phyloP scores from a whole-genome alignment of 1,139 yeast genomes.

The Kluyveromyces marxianus region DNA sequence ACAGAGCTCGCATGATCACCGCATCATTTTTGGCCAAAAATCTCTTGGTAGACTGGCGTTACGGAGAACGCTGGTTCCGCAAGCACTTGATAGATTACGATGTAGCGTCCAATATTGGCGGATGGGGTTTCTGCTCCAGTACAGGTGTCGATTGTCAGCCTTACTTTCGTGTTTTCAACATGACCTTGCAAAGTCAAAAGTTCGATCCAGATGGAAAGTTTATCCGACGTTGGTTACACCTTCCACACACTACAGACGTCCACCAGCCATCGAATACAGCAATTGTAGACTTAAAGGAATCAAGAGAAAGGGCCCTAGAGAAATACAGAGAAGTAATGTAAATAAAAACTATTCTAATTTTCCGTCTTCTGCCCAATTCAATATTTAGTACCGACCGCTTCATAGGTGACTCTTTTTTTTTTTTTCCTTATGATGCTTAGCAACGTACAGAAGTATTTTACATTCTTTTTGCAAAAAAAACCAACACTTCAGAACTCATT shows the following conservation, averaged over 20 bases:
- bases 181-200: slow-evolving; percentile 42
- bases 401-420: too few species aligned
- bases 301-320: slow-evolving; percentile 15
- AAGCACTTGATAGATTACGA: slow-evolving; percentile 45
- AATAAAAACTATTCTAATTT: not conserved
- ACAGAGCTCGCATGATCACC: slow-evolving; percentile 47
- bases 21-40: slow-evolving; percentile 48
- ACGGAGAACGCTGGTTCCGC: slow-evolving; percentile 47
- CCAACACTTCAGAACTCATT: too few species aligned
- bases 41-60: slow-evolving; percentile 47
- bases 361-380: too few species aligned
- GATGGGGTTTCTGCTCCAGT: slow-evolving; percentile 50
- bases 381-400: too few species aligned
- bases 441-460: too few species aligned
- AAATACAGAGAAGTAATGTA: slow-evolving; percentile 14
- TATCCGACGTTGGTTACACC: slow-evolving; percentile 45
- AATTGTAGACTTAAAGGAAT: slow-evolving; percentile 13
- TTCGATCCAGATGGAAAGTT: slow-evolving; percentile 42
- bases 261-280: slow-evolving; percentile 13
- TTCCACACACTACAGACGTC: slow-evolving; percentile 34
- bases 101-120: slow-evolving; percentile 47
- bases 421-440: too few species aligned
- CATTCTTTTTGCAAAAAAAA: too few species aligned
- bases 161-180: slow-evolving; percentile 48
- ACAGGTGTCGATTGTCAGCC: slow-evolving; percentile 51